Evolutionary conservation across 139 green algal genomes (phyloP).

Genomic region (Diplosphaera chodatii): DNA sequence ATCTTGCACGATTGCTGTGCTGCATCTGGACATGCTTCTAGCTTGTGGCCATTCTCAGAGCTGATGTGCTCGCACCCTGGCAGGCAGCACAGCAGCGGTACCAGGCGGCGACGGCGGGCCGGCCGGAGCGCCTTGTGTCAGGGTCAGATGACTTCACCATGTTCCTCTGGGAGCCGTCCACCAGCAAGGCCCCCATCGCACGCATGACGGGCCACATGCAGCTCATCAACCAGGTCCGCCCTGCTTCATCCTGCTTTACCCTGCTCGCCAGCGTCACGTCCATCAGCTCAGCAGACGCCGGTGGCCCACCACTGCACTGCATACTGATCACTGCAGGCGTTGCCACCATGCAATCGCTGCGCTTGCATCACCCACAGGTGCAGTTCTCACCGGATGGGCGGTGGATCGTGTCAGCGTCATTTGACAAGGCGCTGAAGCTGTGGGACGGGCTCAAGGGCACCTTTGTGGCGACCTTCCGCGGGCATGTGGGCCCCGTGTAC

Average conservation of each 20-base stretch:
- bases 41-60: no score
- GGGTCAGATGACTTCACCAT: conserved; percentile 97
- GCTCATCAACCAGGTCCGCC: conserved; percentile 94
- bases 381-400: conserved; percentile 93
- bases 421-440: conserved; percentile 97
- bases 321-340: no score
- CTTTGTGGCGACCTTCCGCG: conserved; percentile 85
- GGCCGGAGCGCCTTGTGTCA: conserved; percentile 83
- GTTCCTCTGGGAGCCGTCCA: conserved; percentile 85
- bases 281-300: no score
- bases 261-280: no score
- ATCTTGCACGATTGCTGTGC: no score
- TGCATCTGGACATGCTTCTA: no score
- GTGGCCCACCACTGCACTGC: no score
- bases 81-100: conserved; percentile 57
- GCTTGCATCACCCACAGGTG: conserved; percentile 53
- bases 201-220: conserved; percentile 96
- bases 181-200: conserved; percentile 54
- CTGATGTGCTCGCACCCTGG: background rate
- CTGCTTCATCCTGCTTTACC: no score
- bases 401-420: conserved; percentile 86
- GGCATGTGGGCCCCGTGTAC: conserved; percentile 96
- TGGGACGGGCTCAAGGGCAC: conserved; percentile 89
- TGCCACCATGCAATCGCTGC: no score
- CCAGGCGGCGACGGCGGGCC: conserved; percentile 39